phyloP scores from a whole-genome alignment of 257 asterid species.

The Solanum bulbocastanum region DNA sequence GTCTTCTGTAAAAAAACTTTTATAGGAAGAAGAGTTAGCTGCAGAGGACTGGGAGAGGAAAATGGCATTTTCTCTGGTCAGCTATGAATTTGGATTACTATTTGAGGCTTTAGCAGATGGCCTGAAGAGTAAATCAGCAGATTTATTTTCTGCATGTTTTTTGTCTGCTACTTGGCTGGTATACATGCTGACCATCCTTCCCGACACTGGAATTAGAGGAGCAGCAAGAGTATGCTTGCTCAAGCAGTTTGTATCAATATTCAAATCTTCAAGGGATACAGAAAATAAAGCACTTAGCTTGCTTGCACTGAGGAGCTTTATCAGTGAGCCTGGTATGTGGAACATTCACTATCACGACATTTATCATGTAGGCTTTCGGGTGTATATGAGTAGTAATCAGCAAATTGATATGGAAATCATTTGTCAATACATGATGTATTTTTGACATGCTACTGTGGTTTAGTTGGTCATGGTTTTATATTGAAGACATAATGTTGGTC shows the following conservation, averaged over 20 bases:
- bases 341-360: background rate
- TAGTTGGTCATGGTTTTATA: background rate
- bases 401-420: background rate
- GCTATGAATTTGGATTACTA: conserved; percentile 75
- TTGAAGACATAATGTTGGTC: background rate
- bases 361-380: background rate
- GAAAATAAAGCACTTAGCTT: conserved; percentile 63
- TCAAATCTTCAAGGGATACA: conserved; percentile 39
- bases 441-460: background rate
- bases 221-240: conserved; percentile 79
- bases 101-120: conserved; percentile 82
- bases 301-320: conserved; percentile 74
- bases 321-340: conserved; percentile 55
- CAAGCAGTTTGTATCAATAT: conserved; percentile 48
- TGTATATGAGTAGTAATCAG: background rate
- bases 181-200: conserved; percentile 60
- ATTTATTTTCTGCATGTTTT: conserved; percentile 56
- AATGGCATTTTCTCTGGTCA: conserved; percentile 55
- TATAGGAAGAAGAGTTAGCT: conserved; percentile 60
- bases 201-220: conserved; percentile 70
- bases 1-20: background rate
- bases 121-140: conserved; percentile 36
- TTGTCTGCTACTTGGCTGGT: conserved; percentile 70
- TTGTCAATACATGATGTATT: background rate
- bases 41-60: conserved; percentile 69